Evolutionary conservation across 202 grass and related monocot genomes (phyloP), one percentile per base, ranked within the genome.

Genomic region (Carex sylvatica): DNA sequence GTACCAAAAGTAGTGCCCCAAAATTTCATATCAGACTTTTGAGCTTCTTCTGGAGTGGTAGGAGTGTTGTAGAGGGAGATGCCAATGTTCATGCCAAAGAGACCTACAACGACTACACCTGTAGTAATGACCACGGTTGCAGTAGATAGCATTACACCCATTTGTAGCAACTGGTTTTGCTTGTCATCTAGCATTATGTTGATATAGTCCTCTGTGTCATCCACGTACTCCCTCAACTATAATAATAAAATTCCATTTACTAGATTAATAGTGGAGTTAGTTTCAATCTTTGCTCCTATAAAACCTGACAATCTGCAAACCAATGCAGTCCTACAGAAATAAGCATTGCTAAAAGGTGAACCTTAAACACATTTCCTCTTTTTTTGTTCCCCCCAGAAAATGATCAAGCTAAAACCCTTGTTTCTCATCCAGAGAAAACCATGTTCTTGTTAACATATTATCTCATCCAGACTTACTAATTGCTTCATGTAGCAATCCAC

Each of bases 31-130:
- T 92, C 70, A 28, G 83, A 88, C 26, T 85, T 85, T 18, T 40
- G 85, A 15, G 56, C 75, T 62, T 81, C 49, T 84, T 92, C 89
- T 40, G 59, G 16, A 60, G 56, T 91, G 42, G 0, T 20, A 0
- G 91, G 78, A 62, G 35, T 22, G 3, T 87, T 84, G 83, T 84
- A 91, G 31, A 97, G 85, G 10, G 87, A 79, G 6, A 94, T 94
- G n/a, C 81, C 78, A 42, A 97, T 97, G 84, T 97, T 94, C 92
- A 97, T 97, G 26, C 95, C 95, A 35, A 97, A 97, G 74, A 97
- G 15, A 83, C 92, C 93, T 5, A 91, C 88, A 0, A 93, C 88
- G 10, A 88, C 95, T 19, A 97, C 91, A 10, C 92, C 95, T 1
- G 88, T 92, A 2, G 95, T 97, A 66, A 85, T 78, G n/a, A 93